Percentiles rank a stretch among this genome's conserved stretches.
Conservation (phyloP, 2,329 filamentous ascomycete genomes). For the Diaporthe citri region DNA sequence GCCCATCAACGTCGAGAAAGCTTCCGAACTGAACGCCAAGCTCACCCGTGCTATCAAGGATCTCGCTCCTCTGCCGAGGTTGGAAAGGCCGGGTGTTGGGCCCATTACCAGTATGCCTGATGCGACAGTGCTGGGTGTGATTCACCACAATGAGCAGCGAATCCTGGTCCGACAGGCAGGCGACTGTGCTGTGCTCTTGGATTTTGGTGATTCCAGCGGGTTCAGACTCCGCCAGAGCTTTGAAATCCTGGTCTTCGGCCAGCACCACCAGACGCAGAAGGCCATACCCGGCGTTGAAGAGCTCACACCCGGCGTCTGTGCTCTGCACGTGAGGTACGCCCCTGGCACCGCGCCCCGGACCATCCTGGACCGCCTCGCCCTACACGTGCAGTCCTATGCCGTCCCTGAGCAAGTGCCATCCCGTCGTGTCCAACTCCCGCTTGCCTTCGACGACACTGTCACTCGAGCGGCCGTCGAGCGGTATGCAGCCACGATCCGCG, state of each 20-base stretch:
- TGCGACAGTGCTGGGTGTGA: background rate
- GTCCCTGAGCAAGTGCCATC: background rate
- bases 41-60: background rate
- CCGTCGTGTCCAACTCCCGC: background rate
- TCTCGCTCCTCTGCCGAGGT: background rate
- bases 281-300: conserved; percentile 5
- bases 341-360: background rate
- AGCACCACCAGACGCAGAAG: background rate
- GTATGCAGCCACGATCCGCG: conserved; percentile 18
- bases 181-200: background rate
- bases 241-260: background rate
- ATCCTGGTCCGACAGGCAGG: background rate
- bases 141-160: background rate
- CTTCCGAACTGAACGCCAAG: background rate
- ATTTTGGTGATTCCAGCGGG: background rate
- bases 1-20: background rate
- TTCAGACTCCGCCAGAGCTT: conserved; percentile 9
- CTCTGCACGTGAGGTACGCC: background rate
- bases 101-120: background rate
- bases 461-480: background rate
- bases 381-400: background rate
- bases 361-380: background rate
- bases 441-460: background rate
- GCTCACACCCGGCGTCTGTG: background rate
- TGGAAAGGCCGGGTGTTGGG: background rate